Conservation (phyloP, 148 eudicot species). For the Persicaria tinctoria region DNA sequence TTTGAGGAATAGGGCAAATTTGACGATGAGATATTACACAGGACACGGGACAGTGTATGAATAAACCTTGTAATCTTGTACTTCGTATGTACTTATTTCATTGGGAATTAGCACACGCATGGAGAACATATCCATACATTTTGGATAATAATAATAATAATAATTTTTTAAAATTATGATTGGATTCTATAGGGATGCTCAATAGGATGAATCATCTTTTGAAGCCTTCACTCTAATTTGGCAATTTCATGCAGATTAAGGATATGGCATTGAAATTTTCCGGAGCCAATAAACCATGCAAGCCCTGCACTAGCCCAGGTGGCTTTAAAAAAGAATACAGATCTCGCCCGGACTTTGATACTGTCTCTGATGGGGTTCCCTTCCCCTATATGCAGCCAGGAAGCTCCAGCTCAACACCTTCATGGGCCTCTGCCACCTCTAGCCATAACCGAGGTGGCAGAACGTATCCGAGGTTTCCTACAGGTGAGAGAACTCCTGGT, state of each 20-base stretch:
- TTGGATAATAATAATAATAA: background rate
- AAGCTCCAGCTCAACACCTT: constrained; percentile 83
- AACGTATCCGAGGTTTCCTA: constrained; percentile 46
- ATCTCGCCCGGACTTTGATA: constrained; percentile 59
- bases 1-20: background rate
- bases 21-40: background rate
- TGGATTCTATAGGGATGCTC: background rate
- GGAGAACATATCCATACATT: background rate
- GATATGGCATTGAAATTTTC: constrained; percentile 88
- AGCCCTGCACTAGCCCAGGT: constrained; percentile 52
- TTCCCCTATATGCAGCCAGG: constrained; percentile 63
- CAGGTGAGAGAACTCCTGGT: constrained; percentile 37
- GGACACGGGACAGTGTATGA: background rate
- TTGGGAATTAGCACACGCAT: background rate
- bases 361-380: constrained; percentile 72
- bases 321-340: constrained; percentile 54
- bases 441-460: constrained; percentile 36
- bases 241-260: constrained; percentile 52
- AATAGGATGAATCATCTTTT: background rate
- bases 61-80: background rate
- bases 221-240: background rate
- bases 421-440: constrained; percentile 93
- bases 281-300: constrained; percentile 32
- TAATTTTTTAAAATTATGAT: background rate
- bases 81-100: background rate